Base-by-base conservation (phyloP, 306 rosid species). In the Sechiopsis laciniata region DNA sequence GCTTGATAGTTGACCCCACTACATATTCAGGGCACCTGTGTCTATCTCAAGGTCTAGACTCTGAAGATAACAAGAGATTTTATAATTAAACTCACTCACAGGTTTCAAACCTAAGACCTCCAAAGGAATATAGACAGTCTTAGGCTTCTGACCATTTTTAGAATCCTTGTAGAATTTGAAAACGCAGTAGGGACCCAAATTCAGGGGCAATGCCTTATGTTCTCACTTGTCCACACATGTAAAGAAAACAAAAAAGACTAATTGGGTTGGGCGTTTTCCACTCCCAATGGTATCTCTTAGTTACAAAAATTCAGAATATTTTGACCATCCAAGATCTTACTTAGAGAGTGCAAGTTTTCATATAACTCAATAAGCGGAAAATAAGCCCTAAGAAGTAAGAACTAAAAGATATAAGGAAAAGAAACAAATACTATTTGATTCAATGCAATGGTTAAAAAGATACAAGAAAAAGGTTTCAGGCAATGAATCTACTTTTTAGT, bases 151-250 rank as follows among this genome's bases (percentile, higher is more conserved):
- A 46, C 6, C 48, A 45, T 20, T 66, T 35, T 20, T 17, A 67
- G 29, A 35, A 67, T 45, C 21, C 5, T 45, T 20, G n/a, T 22
- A 65, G 5, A 65, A 65, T 65, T 19, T 19, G 17, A 40, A 26
- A 32, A 9, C 20, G 37, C 52, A 40, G 3, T 17, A 64, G 21
- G 52, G 10, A 45, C 54, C 46, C 72, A 67, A 11, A 15, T 19
- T 20, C 20, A 67, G 35, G 71, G 55, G 72, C 55, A 46, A 46
- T 20, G 24, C 6, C 0, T 1, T 21, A 67, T 17, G 24, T 54
- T 29, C 59, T 52, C 60, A 71, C 74, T 22, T 71, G 37, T 22
- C 57, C 14, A 53, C 60, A 22, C 20, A 71, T 24, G 74, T 71
- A 2, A 66, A 40, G 14, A 45, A 45, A 45, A 21, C 21, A 19